A percentile compares a stretch with the other conserved stretches of the same genome.
phyloP scores from a whole-genome alignment of 495 filamentous ascomycete genomes.

The Penicillium paxilli region DNA sequence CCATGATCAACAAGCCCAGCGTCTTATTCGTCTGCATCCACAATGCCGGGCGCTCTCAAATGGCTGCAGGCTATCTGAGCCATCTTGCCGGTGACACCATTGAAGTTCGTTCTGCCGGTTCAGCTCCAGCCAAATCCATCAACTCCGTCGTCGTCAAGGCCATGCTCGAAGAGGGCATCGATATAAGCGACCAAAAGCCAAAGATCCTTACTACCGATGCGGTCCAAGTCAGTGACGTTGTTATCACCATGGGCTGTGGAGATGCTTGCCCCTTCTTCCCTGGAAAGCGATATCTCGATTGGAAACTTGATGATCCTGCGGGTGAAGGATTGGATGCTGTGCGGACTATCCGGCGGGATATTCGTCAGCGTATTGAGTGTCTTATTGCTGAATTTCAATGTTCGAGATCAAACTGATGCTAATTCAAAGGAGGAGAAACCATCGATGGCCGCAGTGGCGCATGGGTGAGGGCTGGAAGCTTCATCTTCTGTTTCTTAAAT shows the following conservation, averaged over 20 bases:
- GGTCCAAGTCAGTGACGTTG: constrained; percentile 25
- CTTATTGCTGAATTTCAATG: constrained; percentile 18
- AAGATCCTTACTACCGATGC: constrained; percentile 27
- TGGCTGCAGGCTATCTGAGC: constrained; percentile 28
- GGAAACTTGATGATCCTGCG: constrained; percentile 28
- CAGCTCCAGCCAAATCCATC: constrained; percentile 26
- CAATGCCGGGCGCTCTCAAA: constrained; percentile 33
- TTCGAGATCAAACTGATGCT: background rate
- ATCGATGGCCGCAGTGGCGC: background rate
- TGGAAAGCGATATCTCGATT: constrained; percentile 30
- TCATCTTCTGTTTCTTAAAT: background rate
- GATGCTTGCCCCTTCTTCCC: constrained; percentile 29
- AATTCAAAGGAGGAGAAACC: background rate
- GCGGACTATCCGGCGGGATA: constrained; percentile 20
- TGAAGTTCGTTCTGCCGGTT: constrained; percentile 30
- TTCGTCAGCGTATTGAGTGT: constrained; percentile 18
- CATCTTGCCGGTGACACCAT: constrained; percentile 25
- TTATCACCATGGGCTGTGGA: constrained; percentile 33
- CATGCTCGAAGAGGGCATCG: constrained; percentile 35
- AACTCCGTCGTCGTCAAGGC: constrained; percentile 27
- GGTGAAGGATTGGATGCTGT: constrained; percentile 23
- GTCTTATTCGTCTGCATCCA: constrained; percentile 33
- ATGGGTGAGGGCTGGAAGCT: background rate
- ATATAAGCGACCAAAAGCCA: constrained; percentile 23
- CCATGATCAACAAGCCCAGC: constrained; percentile 23